Base-by-base conservation (phyloP, 2,329 filamentous ascomycete genomes). In the Lizonia empirigonia region DNA sequence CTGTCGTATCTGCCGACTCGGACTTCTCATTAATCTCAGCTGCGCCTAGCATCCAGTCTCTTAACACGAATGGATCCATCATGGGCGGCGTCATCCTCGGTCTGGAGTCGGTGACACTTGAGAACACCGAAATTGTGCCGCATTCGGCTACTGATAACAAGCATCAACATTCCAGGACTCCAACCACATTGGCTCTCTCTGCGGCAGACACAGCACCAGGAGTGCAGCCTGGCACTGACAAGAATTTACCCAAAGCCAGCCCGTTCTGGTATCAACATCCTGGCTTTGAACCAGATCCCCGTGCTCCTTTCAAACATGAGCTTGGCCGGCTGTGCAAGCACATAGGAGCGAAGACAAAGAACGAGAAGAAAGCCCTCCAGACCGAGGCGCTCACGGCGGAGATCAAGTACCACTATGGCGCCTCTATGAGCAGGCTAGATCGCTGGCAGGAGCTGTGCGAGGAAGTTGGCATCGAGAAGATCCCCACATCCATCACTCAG, bases 371-470 rank as follows among this genome's bases (percentile, higher is more conserved):
- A 7, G 15, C 33, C 5, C 29, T 51, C 4, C 49, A 57, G 26
- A 24, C 44, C 13, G 23, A 49, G 13, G 55, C 63, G 2, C 62
- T 64, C n/a, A 55, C 23, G 9, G 59, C 58, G 3, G 62, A 65
- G 44, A 57, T 68, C 27, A 32, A 42, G 2, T 58, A 57, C 39
- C 53, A 60, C 39, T 68, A 63, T 23, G 62, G 58, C 2, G 50
- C 39, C 2, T 37, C 50, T 9, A 33, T 44, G 29, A 46, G 50
- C 18, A 59, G 53, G 23, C 51, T 71, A 9, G 53, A 58, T 9
- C 50, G 49, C 2, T 69, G 62, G 59, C 64, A 68, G 38, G 49
- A 62, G 12, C 46, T 71, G 3, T 71, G 69, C 38, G 29, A 41
- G 3, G 61, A 69, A 15, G 50, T 67, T 16, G 59, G 56, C 19